A percentile compares a stretch with the other conserved stretches of the same genome.
phyloP scores from a whole-genome alignment of 2,329 filamentous ascomycete genomes.

The Macrophomina pseudophaseolina region DNA sequence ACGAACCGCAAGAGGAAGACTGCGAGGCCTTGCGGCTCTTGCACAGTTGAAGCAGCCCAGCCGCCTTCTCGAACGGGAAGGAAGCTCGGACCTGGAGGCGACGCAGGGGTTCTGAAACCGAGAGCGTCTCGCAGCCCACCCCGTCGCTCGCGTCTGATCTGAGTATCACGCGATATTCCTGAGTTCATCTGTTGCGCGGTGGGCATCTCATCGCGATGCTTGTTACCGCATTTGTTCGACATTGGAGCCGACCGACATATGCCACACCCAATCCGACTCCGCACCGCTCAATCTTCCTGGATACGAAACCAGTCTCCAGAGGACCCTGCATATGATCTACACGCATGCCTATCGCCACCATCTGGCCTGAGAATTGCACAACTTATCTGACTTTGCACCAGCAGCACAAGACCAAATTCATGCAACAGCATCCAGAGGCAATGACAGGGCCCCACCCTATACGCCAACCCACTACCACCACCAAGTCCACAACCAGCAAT shows the following conservation, averaged over 20 bases:
- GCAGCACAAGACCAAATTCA: conserved; percentile 4
- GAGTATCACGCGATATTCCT: conserved; percentile 22
- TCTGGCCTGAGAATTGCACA: conserved; percentile 21
- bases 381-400: not conserved
- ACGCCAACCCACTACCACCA: not conserved
- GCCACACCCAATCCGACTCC: conserved; percentile 7
- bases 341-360: not conserved
- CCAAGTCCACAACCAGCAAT: not conserved
- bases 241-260: not conserved
- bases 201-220: conserved; percentile 2
- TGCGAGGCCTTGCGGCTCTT: not conserved
- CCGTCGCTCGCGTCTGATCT: conserved; percentile 13
- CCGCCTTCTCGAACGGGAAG: conserved; percentile 8
- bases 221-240: not conserved
- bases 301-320: not conserved
- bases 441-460: not conserved
- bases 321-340: not conserved
- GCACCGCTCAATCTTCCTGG: not conserved
- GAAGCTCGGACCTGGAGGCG: conserved; percentile 7
- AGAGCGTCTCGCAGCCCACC: not conserved
- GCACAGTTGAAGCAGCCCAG: conserved; percentile 7
- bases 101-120: conserved; percentile 11
- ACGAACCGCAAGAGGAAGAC: not conserved
- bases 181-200: not conserved
- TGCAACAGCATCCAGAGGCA: not conserved